Conservation (phyloP, 2,329 filamentous ascomycete genomes). For the Pyrenophora tritici-repentis region DNA sequence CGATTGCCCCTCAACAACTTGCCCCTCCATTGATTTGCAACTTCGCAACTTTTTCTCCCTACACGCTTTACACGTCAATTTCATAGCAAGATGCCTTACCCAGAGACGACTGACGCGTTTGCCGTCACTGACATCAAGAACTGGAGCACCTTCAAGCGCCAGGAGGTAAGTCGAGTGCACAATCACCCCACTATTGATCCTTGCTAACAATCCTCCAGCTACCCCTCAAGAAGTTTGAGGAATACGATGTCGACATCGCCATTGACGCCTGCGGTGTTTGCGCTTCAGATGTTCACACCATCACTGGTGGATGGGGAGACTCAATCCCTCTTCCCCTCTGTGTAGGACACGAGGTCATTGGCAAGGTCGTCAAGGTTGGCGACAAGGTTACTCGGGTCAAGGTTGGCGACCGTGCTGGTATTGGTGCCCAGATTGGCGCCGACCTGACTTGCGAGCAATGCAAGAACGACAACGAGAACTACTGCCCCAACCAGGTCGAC, state of each 20-base stretch:
- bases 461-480: constrained; percentile 60
- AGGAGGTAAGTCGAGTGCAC: constrained; percentile 51
- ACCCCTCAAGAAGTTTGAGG: constrained; percentile 82
- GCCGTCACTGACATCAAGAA: constrained; percentile 63
- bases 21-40: constrained; percentile 17
- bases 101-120: constrained; percentile 58
- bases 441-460: constrained; percentile 57
- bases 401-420: constrained; percentile 53
- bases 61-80: constrained; percentile 7
- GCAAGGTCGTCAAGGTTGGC: constrained; percentile 56
- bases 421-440: constrained; percentile 57
- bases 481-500: constrained; percentile 56
- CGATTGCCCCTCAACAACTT: constrained; percentile 30
- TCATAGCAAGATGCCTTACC: constrained; percentile 53
- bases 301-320: constrained; percentile 65
- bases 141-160: constrained; percentile 63
- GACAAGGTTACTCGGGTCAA: constrained; percentile 57
- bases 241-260: constrained; percentile 86
- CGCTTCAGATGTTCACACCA: constrained; percentile 56
- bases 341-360: constrained; percentile 67
- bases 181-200: neutral
- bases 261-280: constrained; percentile 66
- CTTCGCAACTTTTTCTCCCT: constrained; percentile 9
- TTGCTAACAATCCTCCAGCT: constrained; percentile 57
- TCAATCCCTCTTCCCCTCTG: constrained; percentile 66